Evolutionary conservation across 495 filamentous ascomycete species (phyloP).

Genomic region (Penicillium soppii): DNA sequence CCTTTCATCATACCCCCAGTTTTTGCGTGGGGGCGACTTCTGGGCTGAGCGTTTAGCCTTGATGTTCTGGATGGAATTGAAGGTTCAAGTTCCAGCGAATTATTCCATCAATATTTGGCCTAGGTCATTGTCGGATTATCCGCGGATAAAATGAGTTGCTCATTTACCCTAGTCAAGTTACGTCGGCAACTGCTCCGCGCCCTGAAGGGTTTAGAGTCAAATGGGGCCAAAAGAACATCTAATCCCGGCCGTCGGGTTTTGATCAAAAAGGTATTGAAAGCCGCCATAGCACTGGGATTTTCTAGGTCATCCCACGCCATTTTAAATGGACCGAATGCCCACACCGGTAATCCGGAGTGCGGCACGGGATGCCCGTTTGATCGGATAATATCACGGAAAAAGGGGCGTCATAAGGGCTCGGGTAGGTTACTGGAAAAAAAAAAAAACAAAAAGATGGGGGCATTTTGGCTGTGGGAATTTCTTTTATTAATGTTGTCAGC

Average conservation of each 20-base stretch:
- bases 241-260: not conserved
- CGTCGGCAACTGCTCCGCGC: conserved; percentile 13
- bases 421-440: no score
- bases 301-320: not conserved
- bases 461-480: not conserved
- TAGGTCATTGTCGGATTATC: no score
- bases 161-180: not conserved
- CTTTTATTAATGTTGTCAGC: conserved; percentile 7
- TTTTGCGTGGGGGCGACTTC: not conserved
- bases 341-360: conserved; percentile 15
- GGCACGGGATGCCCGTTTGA: conserved; percentile 10
- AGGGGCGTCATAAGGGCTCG: not conserved
- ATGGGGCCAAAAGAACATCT: not conserved
- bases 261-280: not conserved
- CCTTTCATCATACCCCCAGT: not conserved
- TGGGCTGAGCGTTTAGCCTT: not conserved
- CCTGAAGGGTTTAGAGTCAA: not conserved
- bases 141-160: not conserved
- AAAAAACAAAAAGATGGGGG: not conserved
- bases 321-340: no score
- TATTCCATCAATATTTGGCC: no score
- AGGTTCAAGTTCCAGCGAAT: no score
- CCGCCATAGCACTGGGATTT: not conserved
- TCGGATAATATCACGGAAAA: conserved; percentile 12
- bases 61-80: no score